Percentiles rank a stretch among this genome's conserved stretches.
Conservation (phyloP, 768 basidiomycete genomes). For the Tricholoma matsutake region DNA sequence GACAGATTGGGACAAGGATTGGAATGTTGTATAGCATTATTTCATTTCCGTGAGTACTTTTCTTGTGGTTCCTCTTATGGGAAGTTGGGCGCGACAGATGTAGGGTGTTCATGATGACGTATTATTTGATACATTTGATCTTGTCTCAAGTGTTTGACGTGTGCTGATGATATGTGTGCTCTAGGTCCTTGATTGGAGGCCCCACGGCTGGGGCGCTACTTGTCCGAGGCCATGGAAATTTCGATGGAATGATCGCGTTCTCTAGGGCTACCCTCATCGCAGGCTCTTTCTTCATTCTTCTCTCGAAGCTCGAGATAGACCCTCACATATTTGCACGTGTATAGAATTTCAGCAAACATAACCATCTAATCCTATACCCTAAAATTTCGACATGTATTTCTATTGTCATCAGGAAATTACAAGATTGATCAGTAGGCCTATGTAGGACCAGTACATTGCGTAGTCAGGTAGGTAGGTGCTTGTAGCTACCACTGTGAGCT, state of each 20-base stretch:
- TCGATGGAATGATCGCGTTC: slow-evolving; percentile 53
- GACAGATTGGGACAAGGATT: slow-evolving; percentile 59
- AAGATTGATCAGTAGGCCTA: too few relatives aligned
- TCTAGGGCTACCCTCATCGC: slow-evolving; percentile 56
- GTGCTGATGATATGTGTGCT: background rate
- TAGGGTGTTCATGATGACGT: background rate
- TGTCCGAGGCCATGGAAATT: slow-evolving; percentile 39
- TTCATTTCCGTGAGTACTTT: slow-evolving; percentile 63
- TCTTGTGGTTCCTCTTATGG: background rate
- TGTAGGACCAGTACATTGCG: too few relatives aligned
- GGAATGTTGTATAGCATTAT: slow-evolving; percentile 64
- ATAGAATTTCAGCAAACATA: slow-evolving; percentile 20
- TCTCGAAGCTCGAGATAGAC: slow-evolving; percentile 46
- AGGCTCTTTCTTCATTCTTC: slow-evolving; percentile 56
- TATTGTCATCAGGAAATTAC: too few relatives aligned
- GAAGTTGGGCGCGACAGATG: background rate
- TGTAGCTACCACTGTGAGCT: too few relatives aligned
- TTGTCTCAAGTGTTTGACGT: background rate
- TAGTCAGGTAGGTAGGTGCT: too few relatives aligned
- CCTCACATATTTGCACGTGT: slow-evolving; percentile 42
- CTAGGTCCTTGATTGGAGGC: slow-evolving; percentile 61
- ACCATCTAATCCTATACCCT: too few relatives aligned
- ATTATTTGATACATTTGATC: background rate
- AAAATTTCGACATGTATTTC: too few relatives aligned
- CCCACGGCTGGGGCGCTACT: slow-evolving; percentile 63